Conservation (phyloP, 208 protist genomes). For the Polymyxa betae region DNA sequence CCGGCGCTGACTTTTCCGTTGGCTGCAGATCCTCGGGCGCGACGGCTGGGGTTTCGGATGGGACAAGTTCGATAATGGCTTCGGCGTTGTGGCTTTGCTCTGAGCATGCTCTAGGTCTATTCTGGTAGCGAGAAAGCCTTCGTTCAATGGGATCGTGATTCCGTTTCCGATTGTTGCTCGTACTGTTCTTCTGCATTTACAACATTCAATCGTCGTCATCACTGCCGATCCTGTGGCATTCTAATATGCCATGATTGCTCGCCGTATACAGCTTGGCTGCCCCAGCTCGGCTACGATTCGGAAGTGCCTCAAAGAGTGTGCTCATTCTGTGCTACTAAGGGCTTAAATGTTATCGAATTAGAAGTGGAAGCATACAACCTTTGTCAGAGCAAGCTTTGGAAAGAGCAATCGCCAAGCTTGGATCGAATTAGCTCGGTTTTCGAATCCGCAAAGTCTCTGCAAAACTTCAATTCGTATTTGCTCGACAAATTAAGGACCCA, state of each 20-base stretch:
- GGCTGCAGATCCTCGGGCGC: too few relatives aligned
- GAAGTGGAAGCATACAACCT: background rate
- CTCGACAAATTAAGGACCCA: background rate
- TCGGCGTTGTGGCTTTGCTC: too few relatives aligned
- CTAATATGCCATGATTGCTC: constrained; percentile 7
- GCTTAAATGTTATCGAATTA: background rate
- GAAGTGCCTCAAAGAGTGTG: constrained; percentile 6
- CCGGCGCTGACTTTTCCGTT: too few relatives aligned
- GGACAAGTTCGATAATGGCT: too few relatives aligned
- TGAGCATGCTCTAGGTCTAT: too few relatives aligned
- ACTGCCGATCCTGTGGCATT: constrained; percentile 21
- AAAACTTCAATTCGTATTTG: background rate
- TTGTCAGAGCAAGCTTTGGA: background rate
- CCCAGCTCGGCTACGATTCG: constrained; percentile 3
- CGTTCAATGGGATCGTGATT: constrained; percentile 35
- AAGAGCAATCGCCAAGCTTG: background rate
- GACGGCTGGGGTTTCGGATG: too few relatives aligned
- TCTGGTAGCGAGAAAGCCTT: background rate
- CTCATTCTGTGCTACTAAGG: background rate
- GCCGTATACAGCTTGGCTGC: constrained; percentile 20
- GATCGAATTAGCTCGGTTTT: background rate
- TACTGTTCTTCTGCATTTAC: background rate
- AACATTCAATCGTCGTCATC: background rate
- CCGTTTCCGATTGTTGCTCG: constrained; percentile 15
- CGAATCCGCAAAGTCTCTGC: background rate